phyloP scores from a whole-genome alignment of 345 rosid genomes.

The Brassica napus region DNA sequence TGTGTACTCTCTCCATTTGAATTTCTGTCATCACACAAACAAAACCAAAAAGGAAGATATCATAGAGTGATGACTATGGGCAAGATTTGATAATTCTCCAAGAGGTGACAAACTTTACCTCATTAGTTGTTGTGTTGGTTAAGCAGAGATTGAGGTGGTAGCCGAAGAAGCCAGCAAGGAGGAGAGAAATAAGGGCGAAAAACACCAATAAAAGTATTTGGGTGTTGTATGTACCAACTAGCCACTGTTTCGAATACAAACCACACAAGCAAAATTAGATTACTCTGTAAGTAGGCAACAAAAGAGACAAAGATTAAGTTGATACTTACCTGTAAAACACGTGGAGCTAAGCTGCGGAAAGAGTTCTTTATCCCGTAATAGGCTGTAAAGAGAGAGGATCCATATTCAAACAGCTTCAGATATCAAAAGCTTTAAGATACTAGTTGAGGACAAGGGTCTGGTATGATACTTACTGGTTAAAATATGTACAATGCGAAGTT shows the following conservation, averaged over 20 bases:
- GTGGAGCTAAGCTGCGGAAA: constrained; percentile 65
- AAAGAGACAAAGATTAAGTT: not conserved
- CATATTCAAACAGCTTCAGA: constrained; percentile 9
- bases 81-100: not conserved
- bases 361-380: constrained; percentile 74
- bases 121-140: constrained; percentile 90
- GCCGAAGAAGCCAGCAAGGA: constrained; percentile 84
- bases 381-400: constrained; percentile 46
- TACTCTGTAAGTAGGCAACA: not conserved
- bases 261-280: not conserved
- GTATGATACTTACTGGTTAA: constrained; percentile 51
- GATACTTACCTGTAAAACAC: constrained; percentile 59
- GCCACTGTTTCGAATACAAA: constrained; percentile 63
- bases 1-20: constrained; percentile 92
- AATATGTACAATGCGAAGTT: constrained; percentile 53
- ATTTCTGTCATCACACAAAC: constrained; percentile 47
- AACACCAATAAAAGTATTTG: constrained; percentile 87
- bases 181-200: constrained; percentile 70
- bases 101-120: constrained; percentile 43
- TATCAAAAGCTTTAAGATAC: constrained; percentile 5
- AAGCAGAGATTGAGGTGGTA: constrained; percentile 83
- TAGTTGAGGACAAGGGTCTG: not conserved
- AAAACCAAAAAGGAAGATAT: constrained; percentile 26
- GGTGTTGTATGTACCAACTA: constrained; percentile 78
- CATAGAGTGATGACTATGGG: not conserved